These are phyloP conservation scores for Neolentinus lepideus DNA, from an alignment of 1,284 basidiomycete genomes.

Conservation along the genomic window DNA sequence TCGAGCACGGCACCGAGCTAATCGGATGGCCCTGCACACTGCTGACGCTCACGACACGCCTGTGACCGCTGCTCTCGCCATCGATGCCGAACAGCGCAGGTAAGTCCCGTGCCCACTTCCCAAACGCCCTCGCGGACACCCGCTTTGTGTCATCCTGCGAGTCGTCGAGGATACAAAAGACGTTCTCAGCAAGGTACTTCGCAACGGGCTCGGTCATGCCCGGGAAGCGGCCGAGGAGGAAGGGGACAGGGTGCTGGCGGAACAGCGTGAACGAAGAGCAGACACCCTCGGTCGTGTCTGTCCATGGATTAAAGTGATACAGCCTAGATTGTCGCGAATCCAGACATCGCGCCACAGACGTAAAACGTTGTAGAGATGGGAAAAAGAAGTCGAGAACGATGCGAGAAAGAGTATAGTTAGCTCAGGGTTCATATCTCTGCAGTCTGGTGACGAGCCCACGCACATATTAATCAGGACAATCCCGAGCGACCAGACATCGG, in stretches of 20 bases:
- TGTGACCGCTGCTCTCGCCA: slow-evolving; percentile 10
- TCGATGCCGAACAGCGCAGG: slow-evolving; percentile 59
- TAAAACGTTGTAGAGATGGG: slow-evolving; percentile 8
- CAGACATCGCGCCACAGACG: not conserved
- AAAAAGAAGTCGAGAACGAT: slow-evolving; percentile 9
- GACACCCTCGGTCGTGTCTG: slow-evolving; percentile 76
- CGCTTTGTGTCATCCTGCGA: slow-evolving; percentile 49
- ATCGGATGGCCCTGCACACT: slow-evolving; percentile 57
- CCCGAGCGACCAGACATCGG: slow-evolving; percentile 98
- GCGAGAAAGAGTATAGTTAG: not conserved
- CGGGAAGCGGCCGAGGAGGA: slow-evolving; percentile 86
- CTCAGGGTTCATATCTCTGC: not conserved
- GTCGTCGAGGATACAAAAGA: slow-evolving; percentile 80
- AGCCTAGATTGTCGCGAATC: slow-evolving; percentile 44
- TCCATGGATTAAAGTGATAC: slow-evolving; percentile 98
- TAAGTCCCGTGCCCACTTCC: slow-evolving; percentile 78
- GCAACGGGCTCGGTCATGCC: slow-evolving; percentile 90
- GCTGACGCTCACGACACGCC: slow-evolving; percentile 30
- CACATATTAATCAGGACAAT: slow-evolving; percentile 98
- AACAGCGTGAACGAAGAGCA: slow-evolving; percentile 84
- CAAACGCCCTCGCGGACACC: slow-evolving; percentile 80
- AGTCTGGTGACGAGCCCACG: slow-evolving; percentile 19
- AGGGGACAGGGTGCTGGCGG: slow-evolving; percentile 72
- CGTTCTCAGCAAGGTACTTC: slow-evolving; percentile 76
- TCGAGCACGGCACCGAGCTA: slow-evolving; percentile 52